These are phyloP conservation scores for Metarhizium sp. DNA, from an alignment of 2,329 filamentous ascomycete genomes.

Conservation along the genomic window DNA sequence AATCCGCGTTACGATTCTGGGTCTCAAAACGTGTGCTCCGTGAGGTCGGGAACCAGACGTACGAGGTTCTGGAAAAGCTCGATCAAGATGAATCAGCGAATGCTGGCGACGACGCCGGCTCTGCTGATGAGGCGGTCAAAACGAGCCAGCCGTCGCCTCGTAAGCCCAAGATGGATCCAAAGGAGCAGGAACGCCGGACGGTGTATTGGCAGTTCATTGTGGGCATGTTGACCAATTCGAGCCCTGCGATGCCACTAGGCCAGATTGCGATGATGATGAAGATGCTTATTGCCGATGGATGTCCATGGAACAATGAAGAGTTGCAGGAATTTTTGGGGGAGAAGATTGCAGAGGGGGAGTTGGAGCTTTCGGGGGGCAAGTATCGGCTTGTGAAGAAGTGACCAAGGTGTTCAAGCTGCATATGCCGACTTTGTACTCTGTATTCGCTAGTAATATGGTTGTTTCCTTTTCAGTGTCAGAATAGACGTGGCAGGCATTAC, in stretches of 20 bases:
- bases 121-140: slow-evolving; percentile 13
- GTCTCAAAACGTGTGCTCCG: slow-evolving; percentile 56
- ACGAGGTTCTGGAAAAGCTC: slow-evolving; percentile 58
- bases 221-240: slow-evolving; percentile 90
- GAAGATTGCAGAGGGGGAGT: slow-evolving; percentile 62
- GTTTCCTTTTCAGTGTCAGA: neutral
- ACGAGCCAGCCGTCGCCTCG: slow-evolving; percentile 31
- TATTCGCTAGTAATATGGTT: neutral
- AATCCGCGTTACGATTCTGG: slow-evolving; percentile 63
- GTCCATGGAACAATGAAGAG: slow-evolving; percentile 84
- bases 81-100: slow-evolving; percentile 19
- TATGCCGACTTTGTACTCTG: neutral
- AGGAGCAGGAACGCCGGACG: slow-evolving; percentile 48
- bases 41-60: slow-evolving; percentile 44
- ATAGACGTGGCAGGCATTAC: neutral
- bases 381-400: slow-evolving; percentile 57
- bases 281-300: slow-evolving; percentile 81
- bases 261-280: slow-evolving; percentile 93
- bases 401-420: slow-evolving; percentile 8
- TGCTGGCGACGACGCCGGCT: slow-evolving; percentile 21
- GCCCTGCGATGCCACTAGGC: slow-evolving; percentile 64
- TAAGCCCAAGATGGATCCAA: slow-evolving; percentile 50
- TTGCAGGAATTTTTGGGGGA: slow-evolving; percentile 68
- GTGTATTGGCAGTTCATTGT: slow-evolving; percentile 90
- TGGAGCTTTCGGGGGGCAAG: slow-evolving; percentile 62